Conservation (phyloP, 1,139 yeast species). For the Wickerhamomyces sp. region DNA sequence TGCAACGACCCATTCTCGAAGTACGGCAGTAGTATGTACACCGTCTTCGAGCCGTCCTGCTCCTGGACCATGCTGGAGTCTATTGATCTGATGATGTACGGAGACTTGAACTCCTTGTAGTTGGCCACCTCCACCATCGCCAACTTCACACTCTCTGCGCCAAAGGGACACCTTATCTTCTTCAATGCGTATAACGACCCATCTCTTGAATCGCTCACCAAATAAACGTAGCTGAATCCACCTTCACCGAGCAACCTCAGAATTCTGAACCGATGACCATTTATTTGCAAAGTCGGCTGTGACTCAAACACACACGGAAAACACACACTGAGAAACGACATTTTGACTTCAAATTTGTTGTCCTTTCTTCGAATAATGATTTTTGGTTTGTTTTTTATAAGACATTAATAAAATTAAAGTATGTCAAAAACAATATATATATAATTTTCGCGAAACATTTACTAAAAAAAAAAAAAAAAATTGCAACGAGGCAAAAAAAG, state of each 20-base stretch:
- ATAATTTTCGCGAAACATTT: no score
- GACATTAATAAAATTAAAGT: no score
- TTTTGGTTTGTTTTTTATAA: background rate
- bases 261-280: constrained; percentile 50
- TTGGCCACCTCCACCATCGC: constrained; percentile 77
- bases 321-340: constrained; percentile 15
- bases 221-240: constrained; percentile 84
- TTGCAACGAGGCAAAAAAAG: background rate
- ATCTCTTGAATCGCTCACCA: constrained; percentile 51
- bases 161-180: constrained; percentile 85
- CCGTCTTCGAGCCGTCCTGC: constrained; percentile 72
- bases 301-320: constrained; percentile 33
- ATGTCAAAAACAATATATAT: background rate
- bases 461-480: background rate
- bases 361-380: background rate
- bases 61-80: constrained; percentile 73
- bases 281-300: constrained; percentile 47
- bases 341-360: background rate
- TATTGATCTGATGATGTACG: constrained; percentile 62
- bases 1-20: constrained; percentile 71
- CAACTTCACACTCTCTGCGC: constrained; percentile 63
- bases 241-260: constrained; percentile 80
- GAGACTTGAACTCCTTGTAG: constrained; percentile 65
- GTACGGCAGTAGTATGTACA: constrained; percentile 76
- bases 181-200: constrained; percentile 68